Conservation (phyloP, 768 basidiomycete genomes). For the Leccinum subgranulosum region DNA sequence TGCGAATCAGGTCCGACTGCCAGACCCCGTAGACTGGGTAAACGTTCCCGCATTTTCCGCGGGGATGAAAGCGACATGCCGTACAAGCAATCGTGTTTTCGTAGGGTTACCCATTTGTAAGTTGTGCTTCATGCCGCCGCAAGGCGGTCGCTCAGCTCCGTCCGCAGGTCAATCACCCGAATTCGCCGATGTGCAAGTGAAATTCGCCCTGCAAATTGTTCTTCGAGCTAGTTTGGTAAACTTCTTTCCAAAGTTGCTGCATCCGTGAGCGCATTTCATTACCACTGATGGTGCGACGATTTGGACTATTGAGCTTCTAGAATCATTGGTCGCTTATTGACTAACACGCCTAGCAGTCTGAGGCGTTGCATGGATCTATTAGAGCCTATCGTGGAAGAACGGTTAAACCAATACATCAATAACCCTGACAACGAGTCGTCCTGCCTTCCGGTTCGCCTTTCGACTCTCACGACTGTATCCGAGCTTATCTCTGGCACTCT, state of each 20-base stretch:
- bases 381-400: constrained; percentile 32
- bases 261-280: constrained; percentile 28
- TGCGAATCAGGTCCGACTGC: constrained; percentile 10
- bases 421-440: constrained; percentile 18
- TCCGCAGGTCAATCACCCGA: constrained; percentile 35
- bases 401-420: constrained; percentile 27
- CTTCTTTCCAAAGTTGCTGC: constrained; percentile 33
- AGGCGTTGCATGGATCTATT: constrained; percentile 29
- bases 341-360: constrained; percentile 32
- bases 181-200: constrained; percentile 32
- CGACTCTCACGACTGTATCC: not conserved
- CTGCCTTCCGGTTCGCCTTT: constrained; percentile 33
- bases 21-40: constrained; percentile 27
- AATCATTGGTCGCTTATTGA: constrained; percentile 32
- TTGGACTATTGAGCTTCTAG: constrained; percentile 18
- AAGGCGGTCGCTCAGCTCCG: constrained; percentile 6
- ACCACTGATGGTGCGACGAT: constrained; percentile 9
- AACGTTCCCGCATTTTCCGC: constrained; percentile 26
- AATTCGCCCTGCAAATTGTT: constrained; percentile 35
- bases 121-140: constrained; percentile 9
- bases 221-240: constrained; percentile 31
- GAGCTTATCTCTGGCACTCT: constrained; percentile 3
- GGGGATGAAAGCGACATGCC: constrained; percentile 32
- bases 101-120: constrained; percentile 38
- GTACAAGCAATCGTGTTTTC: constrained; percentile 40